Base-by-base conservation (phyloP, 371 early-diverging fungal species). In the Syncephalastrum contaminatum region DNA sequence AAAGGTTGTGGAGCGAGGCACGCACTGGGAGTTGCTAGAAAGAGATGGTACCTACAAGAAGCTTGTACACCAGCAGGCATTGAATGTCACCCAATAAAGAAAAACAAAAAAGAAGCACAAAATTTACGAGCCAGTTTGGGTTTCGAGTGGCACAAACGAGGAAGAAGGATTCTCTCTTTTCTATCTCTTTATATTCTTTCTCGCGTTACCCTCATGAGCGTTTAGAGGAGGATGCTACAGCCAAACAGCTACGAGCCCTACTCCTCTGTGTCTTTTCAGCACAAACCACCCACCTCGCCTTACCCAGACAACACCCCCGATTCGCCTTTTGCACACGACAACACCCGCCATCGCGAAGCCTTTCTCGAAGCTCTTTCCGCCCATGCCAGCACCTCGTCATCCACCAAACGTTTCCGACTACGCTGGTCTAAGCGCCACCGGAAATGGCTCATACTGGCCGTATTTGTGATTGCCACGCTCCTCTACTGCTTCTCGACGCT, bases 1-100 rank as follows among this genome's bases (percentile, higher is more conserved):
- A 18, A 50, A 64, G 7, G 68, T 90, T n/a, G 55, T 85, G 12
- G 91, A 90, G 64, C 60, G 54, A 8, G 91, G 91, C 42, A 80
- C 75, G 0, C 90, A 90, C 62, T 72, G 72, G 19, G 71, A 78
- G 13, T 59, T 86, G 12, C 54, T 83, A 40, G 64, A 56, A 8
- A 43, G 56, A 2, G 58, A 72, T 15, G 80, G 80, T 30, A 53
- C 56, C 21, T 83, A 83, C 48, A 58, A 54, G 43, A 77, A 71
- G 43, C 51, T 82, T 15, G 82, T 82, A 5, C 51, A 41, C 5
- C 58, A 58, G 6, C 58, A 58, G 40, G 44, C 54, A 18, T 18
- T 54, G 48, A 54, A 54, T 19, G 48, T 30, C 6, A 30, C 36
- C 12, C 36, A 30, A 30, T 30, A 30, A 30, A 2, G 36, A 30